A percentile compares a stretch with the other conserved stretches of the same genome.
These are phyloP conservation scores for Elsinoe batatas DNA, from an alignment of 2,329 filamentous ascomycete species.

Conservation along the genomic window DNA sequence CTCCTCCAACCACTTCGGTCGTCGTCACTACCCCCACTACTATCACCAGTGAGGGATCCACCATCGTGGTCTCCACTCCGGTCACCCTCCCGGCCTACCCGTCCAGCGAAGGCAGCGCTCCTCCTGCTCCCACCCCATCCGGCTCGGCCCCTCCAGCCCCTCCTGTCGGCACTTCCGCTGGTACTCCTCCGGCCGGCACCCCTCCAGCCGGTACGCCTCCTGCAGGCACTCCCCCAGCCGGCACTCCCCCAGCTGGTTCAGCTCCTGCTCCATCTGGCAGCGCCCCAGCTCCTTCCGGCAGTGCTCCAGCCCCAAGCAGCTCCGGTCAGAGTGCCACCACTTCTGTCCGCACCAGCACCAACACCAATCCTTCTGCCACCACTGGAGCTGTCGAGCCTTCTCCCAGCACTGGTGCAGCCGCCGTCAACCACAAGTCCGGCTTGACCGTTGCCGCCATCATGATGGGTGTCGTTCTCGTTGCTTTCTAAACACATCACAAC, in stretches of 20 bases:
- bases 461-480: slow-evolving; percentile 1
- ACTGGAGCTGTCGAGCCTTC: slow-evolving; percentile 3
- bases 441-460: slow-evolving; percentile 6
- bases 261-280: slow-evolving; percentile 4
- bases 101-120: slow-evolving; percentile 10
- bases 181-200: not conserved
- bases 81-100: slow-evolving; percentile 10
- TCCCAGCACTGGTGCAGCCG: not conserved
- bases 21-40: slow-evolving; percentile 10
- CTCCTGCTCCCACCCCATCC: not conserved
- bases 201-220: not conserved
- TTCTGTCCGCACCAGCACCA: not conserved
- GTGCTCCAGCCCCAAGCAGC: not conserved
- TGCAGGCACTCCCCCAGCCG: not conserved
- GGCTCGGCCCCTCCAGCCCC: not conserved
- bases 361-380: not conserved
- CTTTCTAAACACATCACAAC: slow-evolving; percentile 7
- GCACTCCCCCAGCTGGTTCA: not conserved
- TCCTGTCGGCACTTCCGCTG: slow-evolving; percentile 1
- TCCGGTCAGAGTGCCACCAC: not conserved
- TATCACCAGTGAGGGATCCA: slow-evolving; percentile 7
- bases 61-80: slow-evolving; percentile 7
- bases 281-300: not conserved
- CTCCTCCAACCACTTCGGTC: slow-evolving; percentile 4
- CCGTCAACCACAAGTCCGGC: slow-evolving; percentile 7